phyloP scores from a whole-genome alignment of 78 protist genomes.

The Protostelium mycophagum region DNA sequence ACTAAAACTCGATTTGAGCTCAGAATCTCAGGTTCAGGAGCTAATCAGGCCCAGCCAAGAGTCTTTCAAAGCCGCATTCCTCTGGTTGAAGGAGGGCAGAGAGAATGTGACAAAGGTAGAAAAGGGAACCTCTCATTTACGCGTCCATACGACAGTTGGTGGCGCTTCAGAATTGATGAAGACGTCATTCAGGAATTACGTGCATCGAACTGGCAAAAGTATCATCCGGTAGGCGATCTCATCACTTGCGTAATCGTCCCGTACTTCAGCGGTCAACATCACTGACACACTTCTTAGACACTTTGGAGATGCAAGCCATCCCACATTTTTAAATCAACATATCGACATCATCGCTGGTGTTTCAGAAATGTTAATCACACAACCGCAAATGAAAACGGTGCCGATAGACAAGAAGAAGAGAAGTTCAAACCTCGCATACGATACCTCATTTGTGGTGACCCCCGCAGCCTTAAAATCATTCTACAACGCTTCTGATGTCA shows the following conservation, averaged over 20 bases:
- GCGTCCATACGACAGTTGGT: conserved; percentile 22
- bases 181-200: conserved; percentile 16
- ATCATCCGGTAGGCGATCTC: no score
- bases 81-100: conserved; percentile 11
- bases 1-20: conserved; percentile 4
- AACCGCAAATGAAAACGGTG: not conserved
- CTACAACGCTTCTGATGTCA: conserved; percentile 21
- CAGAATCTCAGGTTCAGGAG: not conserved
- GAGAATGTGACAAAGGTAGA: not conserved
- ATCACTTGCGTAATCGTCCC: no score
- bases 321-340: conserved; percentile 8
- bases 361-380: conserved; percentile 19
- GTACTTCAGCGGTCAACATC: not conserved
- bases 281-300: conserved; percentile 6
- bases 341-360: conserved; percentile 54
- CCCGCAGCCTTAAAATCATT: not conserved
- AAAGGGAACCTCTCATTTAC: conserved; percentile 17
- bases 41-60: not conserved
- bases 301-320: conserved; percentile 23
- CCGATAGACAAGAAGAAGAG: conserved; percentile 5
- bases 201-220: not conserved
- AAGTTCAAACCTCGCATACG: not conserved
- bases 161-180: conserved; percentile 20
- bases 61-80: not conserved
- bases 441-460: not conserved